Percentiles rank a stretch among this genome's conserved stretches.
Conservation (phyloP, 805 yeast genomes). For the Barnettozyma pratensis region DNA sequence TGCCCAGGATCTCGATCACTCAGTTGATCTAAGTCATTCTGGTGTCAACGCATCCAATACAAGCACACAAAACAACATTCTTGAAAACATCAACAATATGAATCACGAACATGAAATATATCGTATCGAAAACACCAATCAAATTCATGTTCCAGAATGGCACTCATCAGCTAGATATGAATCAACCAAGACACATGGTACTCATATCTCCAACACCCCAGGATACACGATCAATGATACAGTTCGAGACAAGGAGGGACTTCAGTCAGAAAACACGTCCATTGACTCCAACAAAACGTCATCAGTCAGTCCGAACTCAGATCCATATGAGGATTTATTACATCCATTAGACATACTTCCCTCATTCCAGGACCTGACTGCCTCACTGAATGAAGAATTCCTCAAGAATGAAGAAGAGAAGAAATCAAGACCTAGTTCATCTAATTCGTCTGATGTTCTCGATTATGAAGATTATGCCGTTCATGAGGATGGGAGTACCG, state of each 20-base stretch:
- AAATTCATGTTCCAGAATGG: too few relatives aligned
- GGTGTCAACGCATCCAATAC: not conserved
- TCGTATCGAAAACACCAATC: too few relatives aligned
- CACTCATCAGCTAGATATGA: too few relatives aligned
- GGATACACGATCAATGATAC: not conserved
- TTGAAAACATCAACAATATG: too few relatives aligned
- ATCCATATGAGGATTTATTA: constrained; percentile 20
- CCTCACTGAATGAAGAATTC: not conserved
- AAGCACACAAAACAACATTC: too few relatives aligned
- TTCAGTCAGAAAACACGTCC: too few relatives aligned
- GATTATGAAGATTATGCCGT: not conserved
- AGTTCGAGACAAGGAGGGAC: not conserved
- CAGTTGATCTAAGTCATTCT: not conserved
- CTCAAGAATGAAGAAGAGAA: not conserved
- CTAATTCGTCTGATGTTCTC: not conserved
- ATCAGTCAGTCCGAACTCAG: not conserved
- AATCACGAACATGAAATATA: not conserved
- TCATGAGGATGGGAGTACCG: too few relatives aligned
- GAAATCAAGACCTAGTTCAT: not conserved
- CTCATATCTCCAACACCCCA: too few relatives aligned
- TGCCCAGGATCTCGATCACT: not conserved
- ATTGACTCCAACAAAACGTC: too few relatives aligned
- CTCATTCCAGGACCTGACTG: constrained; percentile 6
- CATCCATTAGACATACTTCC: constrained; percentile 23
- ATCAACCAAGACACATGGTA: too few relatives aligned